Base-by-base conservation (phyloP, 2,329 filamentous ascomycete species). In the Aspergillus pseudoviridinutans region DNA sequence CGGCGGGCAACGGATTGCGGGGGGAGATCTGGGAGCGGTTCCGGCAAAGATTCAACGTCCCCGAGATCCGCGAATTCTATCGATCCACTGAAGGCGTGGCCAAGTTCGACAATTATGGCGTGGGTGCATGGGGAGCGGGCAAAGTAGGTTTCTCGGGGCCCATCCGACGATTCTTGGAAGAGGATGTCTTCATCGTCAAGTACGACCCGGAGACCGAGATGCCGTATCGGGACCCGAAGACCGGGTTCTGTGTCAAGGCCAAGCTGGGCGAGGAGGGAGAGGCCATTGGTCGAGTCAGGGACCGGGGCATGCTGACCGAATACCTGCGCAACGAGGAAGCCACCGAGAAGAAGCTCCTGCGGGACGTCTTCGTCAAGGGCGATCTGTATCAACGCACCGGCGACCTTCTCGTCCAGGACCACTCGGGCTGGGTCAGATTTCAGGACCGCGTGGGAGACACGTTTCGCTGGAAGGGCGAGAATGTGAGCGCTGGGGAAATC, bases 21-120 rank as follows among this genome's bases (percentile, higher is more conserved):
- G 72, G 68, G 0, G 79, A 81, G 53, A 78, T 81, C 47, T 81
- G 79, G 79, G 73, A 78, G 50, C 74, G 70, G 38, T 80, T 81
- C 66, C 74, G 72, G 35, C 60, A 71, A 22, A 69, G 77, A 2
- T 80, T 79, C 60, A 69, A 66, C 0, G 71, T 81, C 1, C 70
- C 72, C 1, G 78, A 80, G 62, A 75, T 81, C 44, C 71, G 78
- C 7, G 79, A 81, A 58, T 79, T 80, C 58, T 81, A 80, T 58
- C 70, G 77, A 3, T 77, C 76, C 3, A 81, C 78, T 0, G 79
- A 81, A 55, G 79, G 78, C 2, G 59, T 79, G 1, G 75, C 76
- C 6, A 78, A 76, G 38, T 79, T 76, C 38, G 76, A 79, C 57
- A 80, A 80, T 54, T 70, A 73, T 44, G 76, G 73, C 20, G 64